Evolutionary conservation across 2,329 filamentous ascomycete genomes (phyloP).

Genomic region (Rhytidhysteron rufulum): DNA sequence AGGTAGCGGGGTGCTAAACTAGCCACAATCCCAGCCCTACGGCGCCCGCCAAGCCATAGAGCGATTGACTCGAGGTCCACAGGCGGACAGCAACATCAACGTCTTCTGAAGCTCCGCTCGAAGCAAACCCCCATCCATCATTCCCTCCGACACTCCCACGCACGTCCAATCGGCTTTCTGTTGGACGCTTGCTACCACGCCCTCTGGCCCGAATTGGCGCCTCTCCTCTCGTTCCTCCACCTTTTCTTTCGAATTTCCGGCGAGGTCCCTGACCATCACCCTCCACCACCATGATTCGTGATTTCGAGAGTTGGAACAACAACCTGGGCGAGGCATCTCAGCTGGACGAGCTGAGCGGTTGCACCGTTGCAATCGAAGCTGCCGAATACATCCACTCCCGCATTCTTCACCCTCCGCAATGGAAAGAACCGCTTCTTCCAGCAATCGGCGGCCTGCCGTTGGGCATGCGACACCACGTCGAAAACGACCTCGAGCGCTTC

Average conservation of each 20-base stretch:
- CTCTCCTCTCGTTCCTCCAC: no score
- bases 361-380: constrained; percentile 80
- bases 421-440: constrained; percentile 81
- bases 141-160: no score
- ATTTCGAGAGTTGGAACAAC: constrained; percentile 56
- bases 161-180: no score
- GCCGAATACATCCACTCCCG: constrained; percentile 75
- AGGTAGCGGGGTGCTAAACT: no score
- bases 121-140: no score
- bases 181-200: no score
- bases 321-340: constrained; percentile 55
- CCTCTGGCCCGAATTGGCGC: no score
- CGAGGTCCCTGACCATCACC: not conserved
- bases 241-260: not conserved
- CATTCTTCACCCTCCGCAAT: constrained; percentile 58
- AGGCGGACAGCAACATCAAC: no score
- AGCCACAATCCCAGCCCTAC: no score
- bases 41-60: no score
- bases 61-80: no score
- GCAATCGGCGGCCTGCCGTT: constrained; percentile 86
- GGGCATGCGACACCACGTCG: constrained; percentile 70
- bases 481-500: constrained; percentile 71
- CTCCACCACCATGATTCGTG: constrained; percentile 36
- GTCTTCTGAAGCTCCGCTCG: no score
- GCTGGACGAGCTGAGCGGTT: constrained; percentile 68